Conservation (phyloP, 2,329 filamentous ascomycete species). For the Cryoendolithus antarcticus region DNA sequence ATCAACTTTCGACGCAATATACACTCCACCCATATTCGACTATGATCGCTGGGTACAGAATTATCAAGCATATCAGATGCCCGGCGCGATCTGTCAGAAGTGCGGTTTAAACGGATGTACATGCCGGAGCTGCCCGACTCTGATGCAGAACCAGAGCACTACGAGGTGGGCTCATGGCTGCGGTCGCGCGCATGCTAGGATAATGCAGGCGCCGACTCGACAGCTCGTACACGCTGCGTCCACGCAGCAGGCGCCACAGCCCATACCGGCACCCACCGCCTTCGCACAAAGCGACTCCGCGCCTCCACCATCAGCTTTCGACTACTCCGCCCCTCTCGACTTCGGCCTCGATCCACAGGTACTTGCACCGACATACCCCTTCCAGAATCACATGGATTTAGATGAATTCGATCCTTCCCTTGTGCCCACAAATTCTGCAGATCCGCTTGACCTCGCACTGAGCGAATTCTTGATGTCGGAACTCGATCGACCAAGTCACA, state of each 20-base stretch:
- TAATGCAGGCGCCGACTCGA: neutral
- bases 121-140: constrained; percentile 21
- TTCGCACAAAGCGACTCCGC: too few species aligned
- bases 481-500: constrained; percentile 5
- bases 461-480: constrained; percentile 6
- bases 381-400: constrained; percentile 1
- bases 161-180: constrained; percentile 23
- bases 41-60: constrained; percentile 15
- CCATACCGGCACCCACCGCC: neutral
- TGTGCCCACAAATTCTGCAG: neutral
- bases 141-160: constrained; percentile 19
- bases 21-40: constrained; percentile 12
- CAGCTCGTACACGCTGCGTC: too few species aligned
- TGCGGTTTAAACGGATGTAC: constrained; percentile 22
- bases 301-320: too few species aligned
- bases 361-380: neutral
- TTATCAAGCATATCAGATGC: constrained; percentile 20
- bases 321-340: neutral
- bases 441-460: constrained; percentile 1
- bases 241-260: too few species aligned
- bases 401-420: constrained; percentile 1
- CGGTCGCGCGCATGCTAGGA: constrained; percentile 20
- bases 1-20: constrained; percentile 2
- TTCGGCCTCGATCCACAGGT: constrained; percentile 1
- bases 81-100: constrained; percentile 22